Percentiles rank a stretch among this genome's conserved stretches.
Evolutionary conservation across 495 filamentous ascomycete species (phyloP).

Genomic region (Jackrogersella multiformis): DNA sequence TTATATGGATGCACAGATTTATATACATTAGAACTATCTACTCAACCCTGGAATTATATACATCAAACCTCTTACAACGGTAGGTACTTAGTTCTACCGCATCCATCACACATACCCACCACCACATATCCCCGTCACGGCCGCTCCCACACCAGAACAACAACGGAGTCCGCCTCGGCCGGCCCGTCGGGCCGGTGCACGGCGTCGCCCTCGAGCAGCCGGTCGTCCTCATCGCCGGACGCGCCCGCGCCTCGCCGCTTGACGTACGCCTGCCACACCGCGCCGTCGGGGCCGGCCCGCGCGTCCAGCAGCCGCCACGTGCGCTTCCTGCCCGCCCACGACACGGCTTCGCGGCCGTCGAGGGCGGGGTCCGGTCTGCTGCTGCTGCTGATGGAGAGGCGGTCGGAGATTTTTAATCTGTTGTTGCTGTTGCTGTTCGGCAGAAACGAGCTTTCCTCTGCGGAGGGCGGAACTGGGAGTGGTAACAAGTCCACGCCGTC

Average conservation of each 20-base stretch:
- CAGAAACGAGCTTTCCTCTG: no score
- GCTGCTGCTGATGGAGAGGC: no score
- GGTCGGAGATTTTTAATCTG: no score
- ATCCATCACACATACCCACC: no score
- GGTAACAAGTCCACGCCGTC: slow-evolving; percentile 42
- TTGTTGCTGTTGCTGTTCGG: no score
- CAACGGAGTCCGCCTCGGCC: slow-evolving; percentile 44
- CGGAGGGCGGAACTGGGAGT: no score
- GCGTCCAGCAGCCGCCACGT: slow-evolving; percentile 50
- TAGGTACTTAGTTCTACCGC: neutral
- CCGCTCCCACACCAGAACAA: slow-evolving; percentile 48
- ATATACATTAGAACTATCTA: neutral
- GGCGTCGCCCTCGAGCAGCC: slow-evolving; percentile 38
- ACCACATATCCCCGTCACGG: no score
- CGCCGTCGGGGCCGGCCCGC: slow-evolving; percentile 40
- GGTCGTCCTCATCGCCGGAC: slow-evolving; percentile 42
- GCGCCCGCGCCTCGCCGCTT: slow-evolving; percentile 38
- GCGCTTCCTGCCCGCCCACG: slow-evolving; percentile 45
- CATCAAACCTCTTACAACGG: neutral
- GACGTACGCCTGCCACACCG: slow-evolving; percentile 53
- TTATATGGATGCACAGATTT: neutral
- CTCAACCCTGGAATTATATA: neutral
- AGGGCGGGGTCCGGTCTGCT: neutral
- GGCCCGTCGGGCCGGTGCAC: slow-evolving; percentile 41
- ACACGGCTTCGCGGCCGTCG: slow-evolving; percentile 31